Conservation (phyloP, 768 basidiomycete species). For the Hemileccinum rubropunctum region DNA sequence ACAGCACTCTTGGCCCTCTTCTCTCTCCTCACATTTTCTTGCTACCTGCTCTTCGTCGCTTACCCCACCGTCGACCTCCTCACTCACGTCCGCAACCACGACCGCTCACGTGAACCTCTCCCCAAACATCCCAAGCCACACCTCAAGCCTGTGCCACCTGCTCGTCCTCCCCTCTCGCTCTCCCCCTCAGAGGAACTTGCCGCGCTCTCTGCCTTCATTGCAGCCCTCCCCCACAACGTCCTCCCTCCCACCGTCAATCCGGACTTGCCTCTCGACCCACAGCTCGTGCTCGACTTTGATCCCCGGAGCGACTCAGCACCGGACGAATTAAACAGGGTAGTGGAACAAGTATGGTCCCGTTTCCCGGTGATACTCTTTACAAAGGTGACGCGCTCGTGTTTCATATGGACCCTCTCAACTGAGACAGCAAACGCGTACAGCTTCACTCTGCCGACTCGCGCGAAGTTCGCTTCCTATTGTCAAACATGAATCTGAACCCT, state of each 20-base stretch:
- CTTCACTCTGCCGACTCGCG: constrained; percentile 62
- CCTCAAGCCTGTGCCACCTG: constrained; percentile 10
- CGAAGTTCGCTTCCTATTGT: constrained; percentile 61
- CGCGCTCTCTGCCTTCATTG: constrained; percentile 70
- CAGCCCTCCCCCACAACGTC: constrained; percentile 70
- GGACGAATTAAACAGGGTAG: constrained; percentile 58
- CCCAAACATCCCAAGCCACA: constrained; percentile 18
- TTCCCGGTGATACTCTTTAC: constrained; percentile 76
- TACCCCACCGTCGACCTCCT: constrained; percentile 40
- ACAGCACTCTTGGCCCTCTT: constrained; percentile 55
- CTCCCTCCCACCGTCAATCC: constrained; percentile 69
- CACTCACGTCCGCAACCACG: constrained; percentile 19
- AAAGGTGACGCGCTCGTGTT: constrained; percentile 45
- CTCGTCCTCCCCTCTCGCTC: constrained; percentile 45
- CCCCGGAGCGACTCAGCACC: constrained; percentile 59
- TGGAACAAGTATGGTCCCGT: constrained; percentile 64
- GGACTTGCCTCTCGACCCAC: constrained; percentile 64
- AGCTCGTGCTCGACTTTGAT: constrained; percentile 82
- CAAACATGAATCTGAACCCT: constrained; percentile 55
- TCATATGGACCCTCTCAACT: neutral
- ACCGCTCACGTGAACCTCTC: constrained; percentile 14
- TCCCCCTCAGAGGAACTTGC: constrained; percentile 63
- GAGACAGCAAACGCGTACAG: constrained; percentile 31
- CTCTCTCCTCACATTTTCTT: constrained; percentile 47
- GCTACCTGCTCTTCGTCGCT: constrained; percentile 55